A percentile compares a stretch with the other conserved stretches of the same genome.
These are phyloP conservation scores for Avena eriantha DNA, from an alignment of 176 grass and related monocot species.

Conservation along the genomic window DNA sequence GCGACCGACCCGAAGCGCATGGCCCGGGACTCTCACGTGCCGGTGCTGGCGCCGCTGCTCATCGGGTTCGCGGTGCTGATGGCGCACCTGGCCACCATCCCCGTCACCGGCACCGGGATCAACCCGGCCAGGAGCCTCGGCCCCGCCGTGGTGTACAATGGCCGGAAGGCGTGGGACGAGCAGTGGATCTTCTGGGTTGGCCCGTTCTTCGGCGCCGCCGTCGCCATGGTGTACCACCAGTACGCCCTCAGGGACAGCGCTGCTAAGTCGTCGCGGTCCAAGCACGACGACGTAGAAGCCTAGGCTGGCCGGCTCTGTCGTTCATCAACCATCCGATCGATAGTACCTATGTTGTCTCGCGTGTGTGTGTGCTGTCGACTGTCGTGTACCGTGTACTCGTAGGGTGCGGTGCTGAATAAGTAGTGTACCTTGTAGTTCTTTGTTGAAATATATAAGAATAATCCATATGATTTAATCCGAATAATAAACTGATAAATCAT, in stretches of 20 bases:
- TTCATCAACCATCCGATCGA: neutral
- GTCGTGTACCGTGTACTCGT: neutral
- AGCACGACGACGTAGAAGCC: neutral
- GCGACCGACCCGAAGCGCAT: constrained; percentile 67
- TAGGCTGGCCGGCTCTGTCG: neutral
- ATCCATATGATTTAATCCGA: too few species aligned
- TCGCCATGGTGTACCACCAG: constrained; percentile 45
- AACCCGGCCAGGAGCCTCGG: constrained; percentile 93
- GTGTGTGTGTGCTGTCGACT: too few species aligned
- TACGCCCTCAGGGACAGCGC: constrained; percentile 21
- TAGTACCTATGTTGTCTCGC: neutral
- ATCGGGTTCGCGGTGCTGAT: constrained; percentile 40
- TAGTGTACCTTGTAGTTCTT: too few species aligned
- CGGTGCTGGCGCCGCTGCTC: constrained; percentile 49
- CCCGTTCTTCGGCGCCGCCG: constrained; percentile 17
- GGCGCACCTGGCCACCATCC: constrained; percentile 89
- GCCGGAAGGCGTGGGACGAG: constrained; percentile 27
- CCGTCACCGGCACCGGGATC: constrained; percentile 98
- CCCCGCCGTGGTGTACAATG: constrained; percentile 25
- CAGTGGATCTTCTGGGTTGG: constrained; percentile 47
- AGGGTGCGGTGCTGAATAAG: too few species aligned
- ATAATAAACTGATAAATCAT: too few species aligned
- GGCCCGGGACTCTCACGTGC: constrained; percentile 56
- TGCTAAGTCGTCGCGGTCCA: constrained; percentile 22
- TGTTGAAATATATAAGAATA: too few species aligned